Evolutionary conservation across 176 grass and related monocot species (phyloP), one percentile per base, ranked within the genome.

Genomic region (Phyllostachys edulis): DNA sequence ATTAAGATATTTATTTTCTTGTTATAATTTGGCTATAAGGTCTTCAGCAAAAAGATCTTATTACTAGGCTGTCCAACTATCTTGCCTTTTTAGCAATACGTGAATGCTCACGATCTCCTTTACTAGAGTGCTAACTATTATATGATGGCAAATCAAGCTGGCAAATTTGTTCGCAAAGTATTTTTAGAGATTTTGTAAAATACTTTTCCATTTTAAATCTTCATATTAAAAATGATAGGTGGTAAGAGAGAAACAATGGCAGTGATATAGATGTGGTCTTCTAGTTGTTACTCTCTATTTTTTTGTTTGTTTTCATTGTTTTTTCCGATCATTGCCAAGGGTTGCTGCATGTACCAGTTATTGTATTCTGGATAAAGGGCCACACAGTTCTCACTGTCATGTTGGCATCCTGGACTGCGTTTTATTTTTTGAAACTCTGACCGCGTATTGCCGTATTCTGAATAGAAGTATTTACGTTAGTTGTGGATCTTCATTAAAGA

Each of bases 1-100:
- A 71, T 90, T 56, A 68, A 67, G 65, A 51, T n/a, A 3, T 67
- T 80, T n/a, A 3, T 67, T 80, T n/a, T 38, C 20, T 56, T 86
- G 11, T 56, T 36, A 29, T 90, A 71, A 54, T 57, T 71, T 71
- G 40, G 38, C 73, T 59, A 47, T 23, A 21, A 47, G 42, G 59
- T 74, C 12, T 17, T 51, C 50, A 71, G 38, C 11, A 10, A 68
- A 67, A 67, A 34, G 6, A 85, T 69, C 3, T 34, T 78, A 82
- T 36, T 41, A 21, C 27, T 78, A 73, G 55, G 47, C 39, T 41
- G 21, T 60, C 41, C 52, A 90, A 59, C 10, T 46, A 14, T 46
- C 18, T 86, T 78, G 6, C 71, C 46, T 38, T 32, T 72, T 38
- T 57, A 54, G 82, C 57, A 82, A 56, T 71, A 77, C 73, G 40